Base-by-base conservation (phyloP, 768 basidiomycete genomes). In the Lentinula boryana region DNA sequence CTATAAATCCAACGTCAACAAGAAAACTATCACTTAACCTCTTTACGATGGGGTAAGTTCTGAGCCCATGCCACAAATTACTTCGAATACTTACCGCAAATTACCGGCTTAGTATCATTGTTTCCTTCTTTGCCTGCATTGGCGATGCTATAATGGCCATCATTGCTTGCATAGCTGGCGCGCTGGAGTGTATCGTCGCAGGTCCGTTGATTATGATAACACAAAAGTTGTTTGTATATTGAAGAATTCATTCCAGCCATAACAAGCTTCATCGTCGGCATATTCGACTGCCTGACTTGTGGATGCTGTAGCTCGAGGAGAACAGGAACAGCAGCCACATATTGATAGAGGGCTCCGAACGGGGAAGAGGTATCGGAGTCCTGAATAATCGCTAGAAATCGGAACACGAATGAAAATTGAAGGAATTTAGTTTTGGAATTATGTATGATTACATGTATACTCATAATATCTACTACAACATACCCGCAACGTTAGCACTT, bases 121-220 rank as follows among this genome's bases (percentile, higher is more conserved):
- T 58, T 6, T 62, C 75, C 33, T 72, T 80, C 41, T 72, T 81
- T 61, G 67, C 64, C 57, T 81, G 81, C 61, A 76, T 81, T 36
- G 80, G 76, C 5, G 79, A 70, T 16, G 67, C 68, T 10, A 68
- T 82, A 49, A 76, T 79, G 69, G 65, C 68, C 15, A 68, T 80
- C 51, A 65, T 81, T 5, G 66, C 63, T 13, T 57, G 67, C 21
- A 75, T 83, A 40, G 77, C 75, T 10, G 76, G 74, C 3, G 80
- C 77, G 54, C 40, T 82, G 27, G 79, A 80, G 67, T 80, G 80
- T 58, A 76, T 83, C 18, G 70, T 84, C 46, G 75, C 68, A 46
- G 74, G 81, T 80, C 60, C 52, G 76, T 31, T 33, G 23, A 8
- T 32, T 44, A 38, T 15, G 27, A 52, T 21, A 15, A 10, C 35